Percentiles rank a stretch among this genome's conserved stretches.
phyloP scores from a whole-genome alignment of 1,139 yeast species.

The Pichia sp. region DNA sequence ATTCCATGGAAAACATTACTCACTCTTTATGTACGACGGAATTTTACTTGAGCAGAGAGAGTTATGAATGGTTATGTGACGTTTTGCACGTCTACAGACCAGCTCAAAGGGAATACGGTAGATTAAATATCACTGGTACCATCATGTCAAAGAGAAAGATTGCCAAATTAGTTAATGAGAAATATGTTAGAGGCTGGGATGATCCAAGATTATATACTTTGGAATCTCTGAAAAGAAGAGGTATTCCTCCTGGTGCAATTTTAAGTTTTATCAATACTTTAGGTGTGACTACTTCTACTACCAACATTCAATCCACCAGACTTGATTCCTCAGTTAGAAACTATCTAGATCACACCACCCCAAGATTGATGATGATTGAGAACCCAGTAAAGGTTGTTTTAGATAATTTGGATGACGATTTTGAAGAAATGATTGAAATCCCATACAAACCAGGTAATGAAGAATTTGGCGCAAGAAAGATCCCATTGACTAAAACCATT shows the following conservation, averaged over 20 bases:
- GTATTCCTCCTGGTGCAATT: conserved; percentile 99
- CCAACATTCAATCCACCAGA: conserved; percentile 83
- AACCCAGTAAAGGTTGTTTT: conserved; percentile 80
- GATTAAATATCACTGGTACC: conserved; percentile 91
- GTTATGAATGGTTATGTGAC: conserved; percentile 98
- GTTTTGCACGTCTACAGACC: conserved; percentile 93
- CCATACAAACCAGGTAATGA: conserved; percentile 88
- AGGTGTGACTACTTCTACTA: conserved; percentile 91
- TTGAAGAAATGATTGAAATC: conserved; percentile 57
- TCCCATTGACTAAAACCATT: conserved; percentile 68
- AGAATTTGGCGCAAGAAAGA: conserved; percentile 61
- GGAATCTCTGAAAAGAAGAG: conserved; percentile 93
- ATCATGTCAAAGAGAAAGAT: conserved; percentile 93
- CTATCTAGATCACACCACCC: conserved; percentile 84
- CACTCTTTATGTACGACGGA: conserved; percentile 96
- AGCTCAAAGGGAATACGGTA: conserved; percentile 97
- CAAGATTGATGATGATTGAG: conserved; percentile 88
- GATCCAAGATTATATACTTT: conserved; percentile 95
- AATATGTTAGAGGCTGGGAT: conserved; percentile 91
- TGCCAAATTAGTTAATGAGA: conserved; percentile 79
- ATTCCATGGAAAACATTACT: conserved; percentile 91
- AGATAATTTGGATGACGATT: conserved; percentile 75
- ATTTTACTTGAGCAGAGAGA: conserved; percentile 83
- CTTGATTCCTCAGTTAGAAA: conserved; percentile 86
- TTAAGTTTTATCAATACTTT: conserved; percentile 86